Evolutionary conservation across 2,329 filamentous ascomycete genomes (phyloP).

Genomic region (Alternaria ethzedia): DNA sequence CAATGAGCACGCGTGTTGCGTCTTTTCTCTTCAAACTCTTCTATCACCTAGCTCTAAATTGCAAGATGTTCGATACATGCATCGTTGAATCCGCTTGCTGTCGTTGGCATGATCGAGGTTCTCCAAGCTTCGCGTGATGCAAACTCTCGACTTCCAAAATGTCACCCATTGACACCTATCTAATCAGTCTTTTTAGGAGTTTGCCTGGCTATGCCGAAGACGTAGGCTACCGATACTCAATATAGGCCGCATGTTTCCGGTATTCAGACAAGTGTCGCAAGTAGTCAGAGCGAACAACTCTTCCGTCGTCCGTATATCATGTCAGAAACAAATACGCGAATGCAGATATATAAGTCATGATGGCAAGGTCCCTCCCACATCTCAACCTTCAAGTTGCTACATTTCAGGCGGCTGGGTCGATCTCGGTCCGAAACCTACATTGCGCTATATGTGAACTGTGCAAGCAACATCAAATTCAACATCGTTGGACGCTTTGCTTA

Average conservation of each 20-base stretch:
- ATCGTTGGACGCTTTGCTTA: neutral
- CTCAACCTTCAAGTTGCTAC: neutral
- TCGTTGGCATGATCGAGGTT: neutral
- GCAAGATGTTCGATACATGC: neutral
- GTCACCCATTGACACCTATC: neutral
- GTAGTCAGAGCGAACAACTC: neutral
- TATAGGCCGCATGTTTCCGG: neutral
- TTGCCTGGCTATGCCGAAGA: neutral
- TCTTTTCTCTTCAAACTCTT: neutral
- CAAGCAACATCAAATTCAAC: neutral
- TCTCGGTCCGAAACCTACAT: neutral
- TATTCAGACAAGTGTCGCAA: neutral
- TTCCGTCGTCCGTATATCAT: neutral
- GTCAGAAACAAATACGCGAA: neutral
- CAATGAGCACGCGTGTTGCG: neutral
- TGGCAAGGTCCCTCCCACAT: neutral
- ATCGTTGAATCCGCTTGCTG: neutral
- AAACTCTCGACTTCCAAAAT: neutral
- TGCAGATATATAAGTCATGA: neutral
- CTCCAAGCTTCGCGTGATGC: neutral
- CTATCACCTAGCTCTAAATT: neutral
- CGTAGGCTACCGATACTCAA: neutral
- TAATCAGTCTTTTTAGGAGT: slow-evolving; percentile 2
- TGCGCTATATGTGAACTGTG: neutral
- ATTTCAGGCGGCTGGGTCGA: neutral